Conservation (phyloP, 495 filamentous ascomycete genomes). For the Letharia columbiana region DNA sequence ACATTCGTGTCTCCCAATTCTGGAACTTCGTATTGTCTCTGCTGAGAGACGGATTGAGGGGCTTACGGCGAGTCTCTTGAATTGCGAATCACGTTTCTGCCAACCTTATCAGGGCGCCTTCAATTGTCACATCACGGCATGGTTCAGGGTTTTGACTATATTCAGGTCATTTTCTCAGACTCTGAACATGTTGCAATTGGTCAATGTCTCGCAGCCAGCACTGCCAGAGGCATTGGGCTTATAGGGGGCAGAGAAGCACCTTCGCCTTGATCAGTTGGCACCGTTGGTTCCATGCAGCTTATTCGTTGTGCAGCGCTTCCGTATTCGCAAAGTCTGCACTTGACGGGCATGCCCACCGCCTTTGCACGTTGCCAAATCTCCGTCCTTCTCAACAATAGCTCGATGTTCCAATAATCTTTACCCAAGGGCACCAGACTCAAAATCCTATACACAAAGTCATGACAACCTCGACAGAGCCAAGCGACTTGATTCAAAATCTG, state of each 20-base stretch:
- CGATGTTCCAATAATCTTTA: constrained; percentile 1
- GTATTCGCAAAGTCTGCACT: background rate
- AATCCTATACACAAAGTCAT: background rate
- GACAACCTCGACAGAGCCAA: constrained; percentile 10
- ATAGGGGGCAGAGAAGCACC: background rate
- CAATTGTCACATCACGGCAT: background rate
- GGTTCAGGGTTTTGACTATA: background rate
- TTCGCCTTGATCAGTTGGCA: background rate
- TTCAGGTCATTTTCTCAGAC: background rate
- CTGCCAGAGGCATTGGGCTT: background rate
- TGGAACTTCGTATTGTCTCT: background rate
- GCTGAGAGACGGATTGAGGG: background rate
- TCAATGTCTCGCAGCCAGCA: background rate
- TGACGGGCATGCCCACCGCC: background rate
- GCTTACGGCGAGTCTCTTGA: background rate
- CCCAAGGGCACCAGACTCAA: background rate
- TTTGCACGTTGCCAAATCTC: background rate
- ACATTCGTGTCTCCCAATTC: background rate
- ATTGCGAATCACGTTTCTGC: background rate
- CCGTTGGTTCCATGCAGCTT: too few species aligned
- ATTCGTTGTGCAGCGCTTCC: background rate
- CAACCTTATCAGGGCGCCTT: background rate
- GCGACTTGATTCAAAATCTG: background rate
- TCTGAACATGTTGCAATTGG: background rate
- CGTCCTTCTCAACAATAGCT: constrained; percentile 4